Base-by-base conservation (phyloP, 2,329 filamentous ascomycete species). In the Xylaria sp. region DNA sequence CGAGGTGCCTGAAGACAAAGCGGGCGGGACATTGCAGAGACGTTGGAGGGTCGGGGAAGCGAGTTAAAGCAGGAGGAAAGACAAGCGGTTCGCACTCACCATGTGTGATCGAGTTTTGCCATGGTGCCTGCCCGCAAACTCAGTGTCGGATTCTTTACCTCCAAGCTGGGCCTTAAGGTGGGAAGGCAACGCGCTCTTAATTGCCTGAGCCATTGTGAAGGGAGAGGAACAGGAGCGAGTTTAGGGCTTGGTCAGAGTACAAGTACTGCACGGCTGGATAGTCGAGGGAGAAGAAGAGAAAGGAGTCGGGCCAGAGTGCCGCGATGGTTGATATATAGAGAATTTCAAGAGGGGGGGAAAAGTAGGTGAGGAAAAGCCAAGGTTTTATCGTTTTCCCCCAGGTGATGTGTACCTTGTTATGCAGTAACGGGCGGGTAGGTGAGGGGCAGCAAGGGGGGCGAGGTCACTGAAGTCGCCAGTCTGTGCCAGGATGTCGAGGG, bases 71-170 rank as follows among this genome's bases (percentile, higher is more conserved):
- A 31, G 35, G 46, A 52, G 45, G 21, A 21, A 35, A 52, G 28
- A 33, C 53, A 25, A 50, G 23, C 35, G 57, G 40, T 33, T 33
- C 15, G 43, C 61, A 88, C 90, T 87, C 80, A 91, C 91, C 87
- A 94, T 91, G 80, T 94, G 91, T 65, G 90, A 92, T 78, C 91
- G 89, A 71, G 90, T 91, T 86, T 94, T 94, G 81, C 91, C 91
- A 78, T 94, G 90, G 76, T 92, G 91, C 76, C 89, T 88, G 71
- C 84, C 83, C 71, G 84, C 80, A 69, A 87, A 83, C 68, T 80
- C 81, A 67, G 74, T 74, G 65, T 82, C 80, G 52, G 77, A 79
- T 65, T 78, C 83, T 70, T 72, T 73, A 53, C 72, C 80, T 63
- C 69, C 71, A 33, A 75, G 73, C 63, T 80, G 79, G 66, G 88